These are phyloP conservation scores for Pisolithus tinctorius DNA, from an alignment of 768 basidiomycete species.

Conservation along the genomic window DNA sequence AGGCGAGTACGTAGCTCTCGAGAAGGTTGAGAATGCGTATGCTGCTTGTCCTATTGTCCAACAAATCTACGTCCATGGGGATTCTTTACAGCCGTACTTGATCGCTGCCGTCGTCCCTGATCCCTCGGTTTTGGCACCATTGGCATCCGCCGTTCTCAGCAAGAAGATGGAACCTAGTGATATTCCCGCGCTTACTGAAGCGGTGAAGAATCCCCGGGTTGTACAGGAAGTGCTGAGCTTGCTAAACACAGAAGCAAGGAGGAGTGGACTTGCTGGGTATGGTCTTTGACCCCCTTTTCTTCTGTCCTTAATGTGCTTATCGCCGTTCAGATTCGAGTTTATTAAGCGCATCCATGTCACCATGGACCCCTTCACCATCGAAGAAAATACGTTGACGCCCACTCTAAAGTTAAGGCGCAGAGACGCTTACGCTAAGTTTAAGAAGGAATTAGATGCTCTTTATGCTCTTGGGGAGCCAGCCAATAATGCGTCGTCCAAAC, in stretches of 20 bases:
- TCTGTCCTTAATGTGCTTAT: background rate
- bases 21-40: conserved; percentile 87
- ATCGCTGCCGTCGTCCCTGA: conserved; percentile 83
- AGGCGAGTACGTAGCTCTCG: conserved; percentile 96
- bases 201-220: conserved; percentile 56
- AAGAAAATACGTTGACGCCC: conserved; percentile 82
- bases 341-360: conserved; percentile 78
- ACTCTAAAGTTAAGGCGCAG: conserved; percentile 83
- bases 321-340: conserved; percentile 68
- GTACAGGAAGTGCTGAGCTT: conserved; percentile 44
- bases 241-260: conserved; percentile 55
- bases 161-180: conserved; percentile 49
- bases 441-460: conserved; percentile 62
- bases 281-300: conserved; percentile 12
- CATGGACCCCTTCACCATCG: conserved; percentile 66
- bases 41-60: conserved; percentile 60
- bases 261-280: conserved; percentile 72
- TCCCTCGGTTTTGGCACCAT: conserved; percentile 57
- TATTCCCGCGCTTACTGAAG: conserved; percentile 39
- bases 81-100: conserved; percentile 83
- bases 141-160: conserved; percentile 48
- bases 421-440: conserved; percentile 70
- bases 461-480: conserved; percentile 61
- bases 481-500: conserved; percentile 19
- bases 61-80: conserved; percentile 87